Evolutionary conservation across 208 protist species (phyloP).

Genomic region (Acanthamoeba polyphaga): DNA sequence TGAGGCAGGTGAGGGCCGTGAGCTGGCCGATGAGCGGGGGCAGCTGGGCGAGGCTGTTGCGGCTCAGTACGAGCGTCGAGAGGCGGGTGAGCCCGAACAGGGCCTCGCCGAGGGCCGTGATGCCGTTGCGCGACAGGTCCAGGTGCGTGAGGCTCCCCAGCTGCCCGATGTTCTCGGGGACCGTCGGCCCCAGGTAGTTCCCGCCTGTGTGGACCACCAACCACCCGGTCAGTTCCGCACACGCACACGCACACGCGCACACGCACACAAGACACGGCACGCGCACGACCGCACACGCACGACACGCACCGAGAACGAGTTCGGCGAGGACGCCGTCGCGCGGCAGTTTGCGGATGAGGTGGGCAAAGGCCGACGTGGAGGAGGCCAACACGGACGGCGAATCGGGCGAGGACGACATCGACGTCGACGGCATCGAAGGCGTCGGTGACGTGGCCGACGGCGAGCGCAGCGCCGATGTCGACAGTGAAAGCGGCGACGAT

Average conservation of each 20-base stretch:
- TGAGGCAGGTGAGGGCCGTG: conserved; percentile 36
- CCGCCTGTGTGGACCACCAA: neutral
- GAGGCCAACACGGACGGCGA: neutral
- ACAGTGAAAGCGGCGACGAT: neutral
- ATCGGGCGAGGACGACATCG: too few species aligned
- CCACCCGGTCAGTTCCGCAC: neutral
- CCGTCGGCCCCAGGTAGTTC: neutral
- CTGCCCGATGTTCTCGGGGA: neutral
- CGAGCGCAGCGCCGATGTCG: neutral
- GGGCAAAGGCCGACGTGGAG: neutral
- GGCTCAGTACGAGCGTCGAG: conserved; percentile 9
- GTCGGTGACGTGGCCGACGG: too few species aligned
- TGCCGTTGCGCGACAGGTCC: neutral
- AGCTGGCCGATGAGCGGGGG: neutral
- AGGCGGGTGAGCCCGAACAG: conserved; percentile 29
- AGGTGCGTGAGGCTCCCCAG: neutral
- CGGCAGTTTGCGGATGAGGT: conserved; percentile 1
- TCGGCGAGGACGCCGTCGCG: neutral
- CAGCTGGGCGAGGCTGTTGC: neutral
- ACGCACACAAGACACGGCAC: too few species aligned
- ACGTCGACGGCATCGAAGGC: too few species aligned
- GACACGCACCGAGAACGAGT: neutral
- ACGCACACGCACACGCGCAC: neutral
- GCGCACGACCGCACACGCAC: neutral
- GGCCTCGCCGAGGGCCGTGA: neutral